Evolutionary conservation across 441 rosid species (phyloP).

Genomic region (Mallotus japonicus): DNA sequence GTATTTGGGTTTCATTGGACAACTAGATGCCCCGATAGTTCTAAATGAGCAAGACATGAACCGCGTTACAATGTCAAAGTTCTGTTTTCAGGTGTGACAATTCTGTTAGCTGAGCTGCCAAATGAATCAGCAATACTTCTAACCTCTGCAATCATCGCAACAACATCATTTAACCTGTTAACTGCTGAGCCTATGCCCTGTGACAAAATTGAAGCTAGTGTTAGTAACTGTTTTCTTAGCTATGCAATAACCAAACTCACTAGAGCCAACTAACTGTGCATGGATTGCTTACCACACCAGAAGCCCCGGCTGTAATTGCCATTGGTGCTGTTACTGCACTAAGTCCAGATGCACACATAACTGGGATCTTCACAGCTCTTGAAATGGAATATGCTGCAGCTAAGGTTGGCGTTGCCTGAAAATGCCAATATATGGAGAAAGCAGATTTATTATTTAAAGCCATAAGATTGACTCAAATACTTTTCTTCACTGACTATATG

Average conservation of each 20-base stretch:
- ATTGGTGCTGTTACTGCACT: constrained; percentile 64
- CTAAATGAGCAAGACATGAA: neutral
- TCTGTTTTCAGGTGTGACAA: constrained; percentile 8
- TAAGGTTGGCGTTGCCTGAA: constrained; percentile 60
- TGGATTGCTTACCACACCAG: constrained; percentile 54
- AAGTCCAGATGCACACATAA: constrained; percentile 64
- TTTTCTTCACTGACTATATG: no score
- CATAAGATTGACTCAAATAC: no score
- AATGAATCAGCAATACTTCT: constrained; percentile 50
- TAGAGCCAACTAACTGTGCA: neutral
- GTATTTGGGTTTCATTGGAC: no score
- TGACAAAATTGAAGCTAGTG: neutral
- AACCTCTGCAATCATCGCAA: constrained; percentile 67
- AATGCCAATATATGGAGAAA: constrained; percentile 1
- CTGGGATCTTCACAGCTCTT: constrained; percentile 55
- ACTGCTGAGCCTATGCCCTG: constrained; percentile 64
- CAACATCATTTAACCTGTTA: constrained; percentile 57
- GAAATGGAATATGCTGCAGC: constrained; percentile 66
- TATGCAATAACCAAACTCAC: neutral
- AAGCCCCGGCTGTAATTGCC: constrained; percentile 68
- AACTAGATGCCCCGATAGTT: neutral
- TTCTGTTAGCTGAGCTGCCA: constrained; percentile 18
- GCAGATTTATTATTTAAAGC: neutral
- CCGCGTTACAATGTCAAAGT: constrained; percentile 8
- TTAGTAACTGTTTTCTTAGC: neutral